Evolutionary conservation across 2,329 filamentous ascomycete genomes (phyloP).

Genomic region (Colletotrichum sp.): DNA sequence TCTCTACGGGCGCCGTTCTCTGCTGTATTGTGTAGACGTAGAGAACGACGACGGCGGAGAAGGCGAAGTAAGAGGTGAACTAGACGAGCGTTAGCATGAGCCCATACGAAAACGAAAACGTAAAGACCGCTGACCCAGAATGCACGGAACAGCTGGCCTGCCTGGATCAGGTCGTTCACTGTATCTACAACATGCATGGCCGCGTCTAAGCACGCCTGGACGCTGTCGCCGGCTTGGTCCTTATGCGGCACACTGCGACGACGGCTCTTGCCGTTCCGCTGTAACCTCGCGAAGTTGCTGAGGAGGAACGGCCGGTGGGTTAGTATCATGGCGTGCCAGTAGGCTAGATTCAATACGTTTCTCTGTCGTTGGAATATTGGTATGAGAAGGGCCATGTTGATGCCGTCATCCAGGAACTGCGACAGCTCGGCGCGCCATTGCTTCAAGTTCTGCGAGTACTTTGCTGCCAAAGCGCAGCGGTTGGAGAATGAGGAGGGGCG

Average conservation of each 20-base stretch:
- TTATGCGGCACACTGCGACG: neutral
- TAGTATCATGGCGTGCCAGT: slow-evolving; percentile 46
- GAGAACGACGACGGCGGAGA: slow-evolving; percentile 47
- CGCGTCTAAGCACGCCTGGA: slow-evolving; percentile 37
- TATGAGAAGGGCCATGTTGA: slow-evolving; percentile 35
- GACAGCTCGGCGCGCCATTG: slow-evolving; percentile 39
- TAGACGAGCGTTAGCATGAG: neutral
- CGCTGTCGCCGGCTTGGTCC: slow-evolving; percentile 22
- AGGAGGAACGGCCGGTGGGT: slow-evolving; percentile 41
- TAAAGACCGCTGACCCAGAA: slow-evolving; percentile 39
- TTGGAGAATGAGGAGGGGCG: slow-evolving; percentile 31
- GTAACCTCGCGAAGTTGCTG: slow-evolving; percentile 35
- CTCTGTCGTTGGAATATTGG: slow-evolving; percentile 46
- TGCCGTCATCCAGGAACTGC: slow-evolving; percentile 41
- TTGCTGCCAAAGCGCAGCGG: slow-evolving; percentile 29
- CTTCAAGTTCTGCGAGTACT: slow-evolving; percentile 32
- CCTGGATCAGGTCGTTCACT: slow-evolving; percentile 41
- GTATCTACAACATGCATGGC: slow-evolving; percentile 42
- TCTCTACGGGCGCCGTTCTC: slow-evolving; percentile 27
- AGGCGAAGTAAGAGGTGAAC: slow-evolving; percentile 48
- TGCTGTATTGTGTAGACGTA: slow-evolving; percentile 50
- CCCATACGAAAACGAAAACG: fast-evolving
- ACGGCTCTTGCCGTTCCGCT: slow-evolving; percentile 17
- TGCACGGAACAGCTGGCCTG: slow-evolving; percentile 39
- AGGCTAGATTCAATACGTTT: slow-evolving; percentile 45